These are phyloP conservation scores for Salix exigua DNA, from an alignment of 345 rosid genomes.

Conservation along the genomic window DNA sequence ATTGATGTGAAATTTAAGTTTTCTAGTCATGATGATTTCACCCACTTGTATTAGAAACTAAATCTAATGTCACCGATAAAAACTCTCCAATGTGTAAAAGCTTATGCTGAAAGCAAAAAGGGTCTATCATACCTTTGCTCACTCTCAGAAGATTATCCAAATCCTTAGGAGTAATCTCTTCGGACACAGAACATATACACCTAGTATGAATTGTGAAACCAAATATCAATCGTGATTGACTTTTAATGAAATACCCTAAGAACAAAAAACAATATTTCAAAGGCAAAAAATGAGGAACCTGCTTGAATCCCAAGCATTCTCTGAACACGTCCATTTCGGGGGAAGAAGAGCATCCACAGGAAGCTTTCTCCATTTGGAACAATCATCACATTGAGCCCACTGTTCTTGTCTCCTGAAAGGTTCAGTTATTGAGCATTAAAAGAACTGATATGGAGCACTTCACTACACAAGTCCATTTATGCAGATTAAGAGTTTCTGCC, in stretches of 20 bases:
- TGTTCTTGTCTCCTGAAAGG: constrained; percentile 57
- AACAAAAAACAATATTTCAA: not conserved
- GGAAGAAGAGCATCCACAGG: constrained; percentile 69
- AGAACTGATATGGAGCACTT: not conserved
- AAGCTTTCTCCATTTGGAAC: constrained; percentile 83
- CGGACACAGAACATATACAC: constrained; percentile 61
- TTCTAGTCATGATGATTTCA: not conserved
- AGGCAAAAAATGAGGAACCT: constrained; percentile 35
- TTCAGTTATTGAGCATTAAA: constrained; percentile 5
- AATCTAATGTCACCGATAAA: not conserved
- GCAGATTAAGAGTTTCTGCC: not conserved
- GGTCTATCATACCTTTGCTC: constrained; percentile 48
- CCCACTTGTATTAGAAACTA: not conserved
- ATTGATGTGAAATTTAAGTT: not conserved
- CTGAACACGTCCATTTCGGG: constrained; percentile 67
- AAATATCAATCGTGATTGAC: not conserved
- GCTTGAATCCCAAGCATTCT: constrained; percentile 67
- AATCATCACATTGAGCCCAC: constrained; percentile 86
- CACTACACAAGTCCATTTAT: not conserved
- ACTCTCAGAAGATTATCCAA: constrained; percentile 51
- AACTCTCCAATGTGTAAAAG: not conserved
- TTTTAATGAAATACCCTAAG: not conserved
- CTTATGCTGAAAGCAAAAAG: constrained; percentile 3
- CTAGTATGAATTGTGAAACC: constrained; percentile 29
- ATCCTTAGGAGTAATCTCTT: constrained; percentile 56